phyloP scores from a whole-genome alignment of 1,284 basidiomycete genomes.

The Agaricales sp. region DNA sequence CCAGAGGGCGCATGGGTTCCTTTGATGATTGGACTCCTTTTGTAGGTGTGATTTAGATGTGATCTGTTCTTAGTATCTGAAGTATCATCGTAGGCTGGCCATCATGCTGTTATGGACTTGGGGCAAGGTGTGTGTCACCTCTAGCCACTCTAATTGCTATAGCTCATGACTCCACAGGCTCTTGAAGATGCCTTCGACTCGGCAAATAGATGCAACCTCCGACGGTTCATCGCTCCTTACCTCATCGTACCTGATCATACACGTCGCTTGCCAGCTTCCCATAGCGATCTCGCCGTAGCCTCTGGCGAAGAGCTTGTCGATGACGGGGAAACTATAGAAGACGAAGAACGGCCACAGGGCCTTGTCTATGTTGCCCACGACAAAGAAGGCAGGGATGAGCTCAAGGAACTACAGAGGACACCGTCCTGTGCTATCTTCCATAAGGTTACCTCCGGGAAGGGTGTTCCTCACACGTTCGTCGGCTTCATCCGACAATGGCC shows the following conservation, averaged over 20 bases:
- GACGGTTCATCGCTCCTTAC: conserved; percentile 33
- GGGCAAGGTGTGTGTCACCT: conserved; percentile 32
- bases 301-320: neutral
- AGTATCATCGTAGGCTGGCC: conserved; percentile 19
- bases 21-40: conserved; percentile 39
- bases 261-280: conserved; percentile 13
- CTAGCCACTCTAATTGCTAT: neutral
- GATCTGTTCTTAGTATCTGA: neutral
- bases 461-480: conserved; percentile 50
- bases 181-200: conserved; percentile 54
- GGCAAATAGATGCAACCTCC: conserved; percentile 40
- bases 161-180: conserved; percentile 18
- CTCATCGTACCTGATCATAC: conserved; percentile 9
- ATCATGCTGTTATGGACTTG: conserved; percentile 56
- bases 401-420: conserved; percentile 31
- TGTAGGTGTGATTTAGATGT: conserved; percentile 23
- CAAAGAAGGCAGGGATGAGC: conserved; percentile 10
- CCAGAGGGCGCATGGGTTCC: conserved; percentile 58
- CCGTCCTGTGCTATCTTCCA: conserved; percentile 48
- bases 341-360: neutral
- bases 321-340: neutral
- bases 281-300: neutral
- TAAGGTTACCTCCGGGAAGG: conserved; percentile 37
- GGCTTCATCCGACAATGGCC: conserved; percentile 47
- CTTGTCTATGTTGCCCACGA: neutral